A percentile compares a stretch with the other conserved stretches of the same genome.
Conservation (phyloP, 331 rosid species). For the Quercus lobata region DNA sequence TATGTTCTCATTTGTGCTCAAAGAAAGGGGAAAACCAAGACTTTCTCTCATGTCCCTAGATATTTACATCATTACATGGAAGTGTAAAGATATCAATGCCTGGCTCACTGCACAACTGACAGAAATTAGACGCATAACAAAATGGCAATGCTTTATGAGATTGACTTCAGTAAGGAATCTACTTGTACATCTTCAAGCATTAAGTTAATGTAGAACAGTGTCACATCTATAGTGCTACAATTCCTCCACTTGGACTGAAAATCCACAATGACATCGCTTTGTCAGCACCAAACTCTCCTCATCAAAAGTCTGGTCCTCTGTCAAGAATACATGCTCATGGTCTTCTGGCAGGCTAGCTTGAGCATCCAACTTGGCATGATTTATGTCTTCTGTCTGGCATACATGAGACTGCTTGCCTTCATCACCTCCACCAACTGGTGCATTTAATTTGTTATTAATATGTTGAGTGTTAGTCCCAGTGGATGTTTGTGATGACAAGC, state of each 20-base stretch:
- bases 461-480: conserved; percentile 7
- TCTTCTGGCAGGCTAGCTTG: conserved; percentile 25
- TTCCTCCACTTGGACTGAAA: conserved; percentile 83
- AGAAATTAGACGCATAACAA: too few species aligned
- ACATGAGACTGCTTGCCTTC: conserved; percentile 23
- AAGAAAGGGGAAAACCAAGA: too few species aligned
- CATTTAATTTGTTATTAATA: conserved; percentile 23
- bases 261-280: conserved; percentile 78
- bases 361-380: conserved; percentile 11
- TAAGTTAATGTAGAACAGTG: background rate
- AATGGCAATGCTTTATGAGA: too few species aligned
- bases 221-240: conserved; percentile 33
- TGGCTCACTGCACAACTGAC: too few species aligned
- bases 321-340: conserved; percentile 71
- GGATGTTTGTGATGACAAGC: conserved; percentile 26
- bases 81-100: too few species aligned
- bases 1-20: too few species aligned
- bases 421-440: conserved; percentile 18
- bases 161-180: too few species aligned
- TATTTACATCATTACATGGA: too few species aligned
- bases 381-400: conserved; percentile 13
- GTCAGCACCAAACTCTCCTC: conserved; percentile 50
- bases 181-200: too few species aligned
- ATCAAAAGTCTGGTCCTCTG: conserved; percentile 59
- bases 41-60: too few species aligned